Base-by-base conservation (phyloP, 1,139 yeast genomes). In the Lodderomyces pseudojiufengensis region DNA sequence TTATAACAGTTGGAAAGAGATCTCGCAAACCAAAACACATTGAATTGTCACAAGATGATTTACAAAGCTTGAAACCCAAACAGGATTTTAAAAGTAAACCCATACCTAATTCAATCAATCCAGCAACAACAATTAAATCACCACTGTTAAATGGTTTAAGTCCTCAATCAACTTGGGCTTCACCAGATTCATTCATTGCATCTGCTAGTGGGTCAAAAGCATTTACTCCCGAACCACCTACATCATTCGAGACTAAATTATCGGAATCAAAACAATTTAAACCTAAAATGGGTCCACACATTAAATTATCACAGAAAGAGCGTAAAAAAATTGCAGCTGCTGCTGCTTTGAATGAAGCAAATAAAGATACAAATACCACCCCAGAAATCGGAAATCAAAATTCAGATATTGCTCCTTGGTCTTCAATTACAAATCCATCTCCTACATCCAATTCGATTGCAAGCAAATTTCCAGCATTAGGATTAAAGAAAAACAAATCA, bases 251-350 rank as follows among this genome's bases (percentile, higher is more conserved):
- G 42, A 41, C 26, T 28, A 11, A 14, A 11, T 18, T 5, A 5
- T 9, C 8, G 4, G 31, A 32, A 3, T 3, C 33, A 23, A 59
- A 51, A 40, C 40, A 39, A 2, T 39, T 48, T n/a, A 65, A 59
- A 39, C 46, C 54, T 8, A 66, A 58, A 45, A 51, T 68, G 16
- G 65, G 65, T 0, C 70, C 73, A 1, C 54, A 59, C 1, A 43
- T 54, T 20, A 61, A 63, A 43, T 47, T 73, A 7, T 73, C 81
- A 2, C 81, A 76, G 45, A 74, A 73, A 47, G 80, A 76, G 48
- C 52, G 80, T 21, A 72, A 70, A 49, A 65, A 61, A 39, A 47
- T 55, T 29, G 54, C 46, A 6, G 46, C 47, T 7, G 40, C 40
- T 3, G 27, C 38, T 14, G 32, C 27, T 4, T 22, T 18, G 6